These are phyloP conservation scores for Pseudogymnoascus sp. DNA, from an alignment of 2,329 filamentous ascomycete species.

Conservation along the genomic window DNA sequence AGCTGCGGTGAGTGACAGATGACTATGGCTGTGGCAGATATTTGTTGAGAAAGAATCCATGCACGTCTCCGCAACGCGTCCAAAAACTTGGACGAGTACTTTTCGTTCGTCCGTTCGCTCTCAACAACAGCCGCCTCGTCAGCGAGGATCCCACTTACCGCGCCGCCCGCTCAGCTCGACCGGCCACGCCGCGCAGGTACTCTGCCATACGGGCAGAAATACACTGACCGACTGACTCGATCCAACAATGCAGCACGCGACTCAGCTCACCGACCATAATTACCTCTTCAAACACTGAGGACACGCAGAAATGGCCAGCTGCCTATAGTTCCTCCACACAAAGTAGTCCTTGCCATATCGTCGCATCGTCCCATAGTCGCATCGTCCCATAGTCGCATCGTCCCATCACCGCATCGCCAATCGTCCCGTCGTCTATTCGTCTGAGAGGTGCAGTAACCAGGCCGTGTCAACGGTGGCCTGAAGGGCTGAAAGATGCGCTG, in stretches of 20 bases:
- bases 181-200: not conserved
- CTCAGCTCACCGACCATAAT: not conserved
- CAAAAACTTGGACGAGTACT: not conserved
- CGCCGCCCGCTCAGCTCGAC: not conserved
- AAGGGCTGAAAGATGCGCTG: slow-evolving; percentile 26
- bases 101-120: not conserved
- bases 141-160: not conserved
- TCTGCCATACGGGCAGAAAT: not conserved
- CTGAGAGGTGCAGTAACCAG: not conserved
- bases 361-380: not conserved
- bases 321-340: not conserved
- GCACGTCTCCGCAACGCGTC: not conserved
- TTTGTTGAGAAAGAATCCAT: not conserved
- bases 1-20: not conserved
- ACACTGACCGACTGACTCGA: not conserved
- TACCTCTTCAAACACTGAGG: not conserved
- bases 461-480: not conserved
- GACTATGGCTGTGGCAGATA: not conserved
- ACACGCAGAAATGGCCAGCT: not conserved
- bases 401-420: not conserved
- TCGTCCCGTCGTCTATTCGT: not conserved
- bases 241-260: not conserved
- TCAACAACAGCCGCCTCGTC: not conserved
- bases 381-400: not conserved
- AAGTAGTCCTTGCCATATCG: not conserved